These are phyloP conservation scores for Cyberlindnera saturnus DNA, from an alignment of 805 yeast species.

Conservation along the genomic window DNA sequence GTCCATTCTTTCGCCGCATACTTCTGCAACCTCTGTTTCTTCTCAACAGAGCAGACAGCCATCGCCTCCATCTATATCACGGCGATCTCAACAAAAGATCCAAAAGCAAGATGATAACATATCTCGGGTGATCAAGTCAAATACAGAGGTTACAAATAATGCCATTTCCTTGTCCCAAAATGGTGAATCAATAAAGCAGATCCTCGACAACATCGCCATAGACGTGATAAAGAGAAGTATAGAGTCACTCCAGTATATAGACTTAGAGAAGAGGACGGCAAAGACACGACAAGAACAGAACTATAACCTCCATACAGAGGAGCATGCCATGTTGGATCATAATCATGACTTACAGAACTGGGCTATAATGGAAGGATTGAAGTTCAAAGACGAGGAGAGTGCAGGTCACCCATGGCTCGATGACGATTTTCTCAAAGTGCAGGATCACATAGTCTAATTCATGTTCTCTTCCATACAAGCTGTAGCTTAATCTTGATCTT, in stretches of 20 bases:
- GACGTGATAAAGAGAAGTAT: constrained; percentile 20
- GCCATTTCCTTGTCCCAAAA: constrained; percentile 19
- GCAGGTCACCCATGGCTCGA: background rate
- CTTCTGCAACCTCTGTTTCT: background rate
- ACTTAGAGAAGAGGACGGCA: constrained; percentile 10
- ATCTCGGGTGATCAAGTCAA: background rate
- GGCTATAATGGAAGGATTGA: constrained; percentile 1
- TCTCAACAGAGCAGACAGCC: background rate
- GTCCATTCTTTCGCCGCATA: too few species aligned
- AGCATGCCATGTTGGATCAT: too few species aligned
- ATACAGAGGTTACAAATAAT: constrained; percentile 8
- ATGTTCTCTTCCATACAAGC: too few species aligned
- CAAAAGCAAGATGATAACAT: background rate
- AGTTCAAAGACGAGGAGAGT: background rate
- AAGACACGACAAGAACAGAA: background rate
- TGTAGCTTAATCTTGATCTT: background rate
- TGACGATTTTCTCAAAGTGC: constrained; percentile 1
- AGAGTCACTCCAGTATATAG: constrained; percentile 15
- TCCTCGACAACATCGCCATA: constrained; percentile 16
- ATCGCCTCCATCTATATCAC: background rate
- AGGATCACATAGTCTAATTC: background rate
- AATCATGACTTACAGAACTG: background rate
- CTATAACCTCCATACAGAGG: background rate
- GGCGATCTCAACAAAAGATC: background rate
- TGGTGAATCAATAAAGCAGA: constrained; percentile 20